A percentile compares a stretch with the other conserved stretches of the same genome.
phyloP scores from a whole-genome alignment of 2,329 filamentous ascomycete species.

The Balansia obtecta region DNA sequence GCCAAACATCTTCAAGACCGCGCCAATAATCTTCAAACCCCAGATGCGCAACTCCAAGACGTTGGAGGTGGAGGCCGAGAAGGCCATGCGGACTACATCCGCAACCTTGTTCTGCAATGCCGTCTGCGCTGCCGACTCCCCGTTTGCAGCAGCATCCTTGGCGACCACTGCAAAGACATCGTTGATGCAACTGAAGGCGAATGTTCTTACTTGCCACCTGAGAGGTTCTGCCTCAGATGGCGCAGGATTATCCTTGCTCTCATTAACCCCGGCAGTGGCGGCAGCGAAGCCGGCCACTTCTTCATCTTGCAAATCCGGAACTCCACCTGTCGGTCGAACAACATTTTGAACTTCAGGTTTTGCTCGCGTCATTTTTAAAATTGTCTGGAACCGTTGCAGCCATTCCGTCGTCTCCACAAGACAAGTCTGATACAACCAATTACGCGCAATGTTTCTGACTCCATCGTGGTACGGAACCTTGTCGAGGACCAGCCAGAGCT shows the following conservation, averaged over 20 bases:
- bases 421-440: constrained; percentile 88
- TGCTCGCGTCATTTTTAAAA: constrained; percentile 75
- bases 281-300: constrained; percentile 91
- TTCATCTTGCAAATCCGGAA: constrained; percentile 83
- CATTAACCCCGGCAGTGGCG: constrained; percentile 48
- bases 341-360: constrained; percentile 44
- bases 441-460: constrained; percentile 76
- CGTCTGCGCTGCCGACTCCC: constrained; percentile 63
- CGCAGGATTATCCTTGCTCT: constrained; percentile 34
- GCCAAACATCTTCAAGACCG: constrained; percentile 89
- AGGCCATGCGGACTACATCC: constrained; percentile 92
- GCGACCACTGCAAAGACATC: constrained; percentile 70
- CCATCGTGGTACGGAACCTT: constrained; percentile 61
- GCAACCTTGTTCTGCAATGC: constrained; percentile 75
- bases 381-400: constrained; percentile 78
- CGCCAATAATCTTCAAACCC: constrained; percentile 87
- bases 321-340: constrained; percentile 30
- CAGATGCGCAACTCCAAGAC: constrained; percentile 83
- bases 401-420: constrained; percentile 69
- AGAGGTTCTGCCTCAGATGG: constrained; percentile 68
- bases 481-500: constrained; percentile 84
- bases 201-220: constrained; percentile 90
- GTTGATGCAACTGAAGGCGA: constrained; percentile 79
- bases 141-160: constrained; percentile 66
- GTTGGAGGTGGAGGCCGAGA: constrained; percentile 89